These are phyloP conservation scores for Penicillium paxilli DNA, from an alignment of 495 filamentous ascomycete species.

Conservation along the genomic window DNA sequence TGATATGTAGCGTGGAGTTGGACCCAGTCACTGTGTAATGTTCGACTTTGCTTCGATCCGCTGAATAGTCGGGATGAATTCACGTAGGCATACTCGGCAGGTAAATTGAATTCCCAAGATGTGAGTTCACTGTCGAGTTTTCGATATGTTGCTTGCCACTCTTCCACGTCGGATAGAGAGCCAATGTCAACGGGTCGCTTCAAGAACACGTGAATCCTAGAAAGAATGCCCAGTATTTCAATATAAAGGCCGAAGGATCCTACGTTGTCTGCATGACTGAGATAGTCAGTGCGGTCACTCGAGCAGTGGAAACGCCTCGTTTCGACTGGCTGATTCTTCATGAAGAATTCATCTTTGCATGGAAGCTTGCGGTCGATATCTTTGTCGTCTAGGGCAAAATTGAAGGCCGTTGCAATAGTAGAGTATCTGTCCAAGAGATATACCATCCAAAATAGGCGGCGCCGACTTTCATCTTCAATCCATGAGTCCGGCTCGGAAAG, in stretches of 20 bases:
- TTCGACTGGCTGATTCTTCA: slow-evolving; percentile 77
- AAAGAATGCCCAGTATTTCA: slow-evolving; percentile 81
- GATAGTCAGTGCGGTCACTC: slow-evolving; percentile 56
- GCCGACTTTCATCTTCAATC: slow-evolving; percentile 82
- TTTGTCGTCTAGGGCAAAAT: slow-evolving; percentile 83
- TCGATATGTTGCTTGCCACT: slow-evolving; percentile 85
- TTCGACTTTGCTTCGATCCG: slow-evolving; percentile 58
- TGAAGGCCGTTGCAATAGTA: slow-evolving; percentile 84
- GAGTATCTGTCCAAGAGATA: slow-evolving; percentile 87
- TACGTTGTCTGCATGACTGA: slow-evolving; percentile 74
- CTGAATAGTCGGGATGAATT: slow-evolving; percentile 75
- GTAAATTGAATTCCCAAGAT: slow-evolving; percentile 80
- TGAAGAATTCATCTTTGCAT: slow-evolving; percentile 83
- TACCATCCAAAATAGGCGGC: slow-evolving; percentile 90
- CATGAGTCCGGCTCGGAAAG: slow-evolving; percentile 80
- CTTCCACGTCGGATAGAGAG: slow-evolving; percentile 77
- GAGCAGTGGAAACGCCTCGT: slow-evolving; percentile 74
- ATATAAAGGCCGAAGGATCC: slow-evolving; percentile 85
- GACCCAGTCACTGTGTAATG: slow-evolving; percentile 78
- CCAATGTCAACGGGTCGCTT: slow-evolving; percentile 88
- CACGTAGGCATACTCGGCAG: slow-evolving; percentile 67
- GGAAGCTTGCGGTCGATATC: slow-evolving; percentile 86
- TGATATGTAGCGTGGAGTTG: slow-evolving; percentile 85
- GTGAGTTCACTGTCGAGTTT: slow-evolving; percentile 76
- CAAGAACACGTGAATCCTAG: slow-evolving; percentile 80